Base-by-base conservation (phyloP, 2,329 filamentous ascomycete genomes). In the Aspergillus floridensis region DNA sequence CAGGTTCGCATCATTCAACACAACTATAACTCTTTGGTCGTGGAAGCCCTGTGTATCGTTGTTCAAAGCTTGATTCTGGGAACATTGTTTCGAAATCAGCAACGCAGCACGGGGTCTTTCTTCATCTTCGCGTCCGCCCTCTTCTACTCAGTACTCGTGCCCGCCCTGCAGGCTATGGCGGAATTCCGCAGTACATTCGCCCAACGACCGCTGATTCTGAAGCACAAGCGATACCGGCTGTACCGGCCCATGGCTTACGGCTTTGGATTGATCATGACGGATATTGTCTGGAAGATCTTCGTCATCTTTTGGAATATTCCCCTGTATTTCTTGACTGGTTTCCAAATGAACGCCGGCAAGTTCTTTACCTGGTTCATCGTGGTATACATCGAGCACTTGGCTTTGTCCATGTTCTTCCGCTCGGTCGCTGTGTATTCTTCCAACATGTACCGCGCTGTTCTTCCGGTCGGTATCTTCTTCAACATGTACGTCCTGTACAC, bases 381-480 rank as follows among this genome's bases (percentile, higher is more conserved):
- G 10, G 79, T 91, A 66, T 61, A 61, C 32, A 38, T 61, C 16
- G 56, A 51, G 8, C 59, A 55, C 2, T 81, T 89, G 46, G 84
- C 83, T 6, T 90, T 91, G 86, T 90, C 88, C 0, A 76, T 91
- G 2, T 88, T 90, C 72, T 91, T 92, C 78, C 80, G 89, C 59
- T 89, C 88, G 10, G 80, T 92, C 2, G 89, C 87, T 7, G 90
- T 87, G 62, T 63, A 89, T 11, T 91, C 88, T 60, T 87, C 89
- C 0, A 89, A 91, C 67, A 95, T 93, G 60, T 89, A 93, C 70
- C 89, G 88, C 41, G 91, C 91, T 5, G 89, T 92, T 73, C 92
- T 92, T 72, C 87, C 90, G 55, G 89, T 90, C 6, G 87, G 90
- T 14, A 81, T 90, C 1, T 83, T 91, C 59, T 90, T 95, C 63